A percentile compares a stretch with the other conserved stretches of the same genome.
phyloP scores from a whole-genome alignment of 108 stramenopile species.

The Craspedostauros australis region DNA sequence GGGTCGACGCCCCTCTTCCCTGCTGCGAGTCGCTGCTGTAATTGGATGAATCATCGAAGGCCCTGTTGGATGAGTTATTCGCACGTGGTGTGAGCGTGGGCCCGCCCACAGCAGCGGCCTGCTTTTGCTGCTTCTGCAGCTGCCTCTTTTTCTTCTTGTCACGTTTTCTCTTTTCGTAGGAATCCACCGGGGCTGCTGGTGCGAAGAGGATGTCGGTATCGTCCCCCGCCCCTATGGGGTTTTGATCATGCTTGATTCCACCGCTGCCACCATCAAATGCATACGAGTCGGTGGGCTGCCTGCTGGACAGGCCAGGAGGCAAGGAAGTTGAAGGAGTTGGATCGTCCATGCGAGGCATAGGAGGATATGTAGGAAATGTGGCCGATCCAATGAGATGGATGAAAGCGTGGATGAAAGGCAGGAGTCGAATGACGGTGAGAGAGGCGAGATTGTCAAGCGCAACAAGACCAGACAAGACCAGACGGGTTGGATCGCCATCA shows the following conservation, averaged over 20 bases:
- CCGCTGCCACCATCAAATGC: slow-evolving; percentile 9
- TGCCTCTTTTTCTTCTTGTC: slow-evolving; percentile 3
- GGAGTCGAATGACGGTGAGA: background rate
- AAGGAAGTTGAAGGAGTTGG: background rate
- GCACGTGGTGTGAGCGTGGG: too few relatives aligned
- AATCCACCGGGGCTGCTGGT: slow-evolving; percentile 13
- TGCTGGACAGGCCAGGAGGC: background rate
- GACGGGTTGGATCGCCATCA: background rate
- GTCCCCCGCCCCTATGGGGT: too few relatives aligned
- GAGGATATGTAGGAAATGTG: slow-evolving; percentile 16
- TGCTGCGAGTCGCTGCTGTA: background rate
- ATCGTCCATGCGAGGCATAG: background rate
- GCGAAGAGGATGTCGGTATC: slow-evolving; percentile 15
- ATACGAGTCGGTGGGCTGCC: slow-evolving; percentile 16
- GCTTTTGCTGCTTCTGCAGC: background rate
- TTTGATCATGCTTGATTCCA: slow-evolving; percentile 8
- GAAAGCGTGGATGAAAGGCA: background rate
- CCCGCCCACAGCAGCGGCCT: too few relatives aligned
- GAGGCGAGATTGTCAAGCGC: background rate
- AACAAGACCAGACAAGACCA: background rate
- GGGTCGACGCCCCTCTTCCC: slow-evolving; percentile 10
- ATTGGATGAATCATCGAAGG: background rate
- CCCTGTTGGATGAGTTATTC: too few relatives aligned
- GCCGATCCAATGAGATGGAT: background rate
- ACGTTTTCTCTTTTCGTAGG: slow-evolving; percentile 12